Conservation (phyloP, 805 yeast species). For the Ogataea naganishii region DNA sequence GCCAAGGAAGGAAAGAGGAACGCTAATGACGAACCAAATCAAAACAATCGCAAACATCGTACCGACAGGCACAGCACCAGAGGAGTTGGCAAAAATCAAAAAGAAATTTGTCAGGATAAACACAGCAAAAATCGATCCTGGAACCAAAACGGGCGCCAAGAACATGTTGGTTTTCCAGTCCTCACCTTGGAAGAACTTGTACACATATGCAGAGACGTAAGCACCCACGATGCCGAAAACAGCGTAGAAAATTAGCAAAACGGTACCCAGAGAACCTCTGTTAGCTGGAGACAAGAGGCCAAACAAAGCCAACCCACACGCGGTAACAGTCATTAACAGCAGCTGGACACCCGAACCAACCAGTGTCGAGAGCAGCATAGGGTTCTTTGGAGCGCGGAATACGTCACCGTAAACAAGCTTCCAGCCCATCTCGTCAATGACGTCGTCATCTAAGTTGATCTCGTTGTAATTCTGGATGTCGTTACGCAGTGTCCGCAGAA, state of each 20-base stretch:
- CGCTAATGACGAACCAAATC: conserved; percentile 79
- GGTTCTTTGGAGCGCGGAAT: conserved; percentile 70
- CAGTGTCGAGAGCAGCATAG: conserved; percentile 66
- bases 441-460: conserved; percentile 76
- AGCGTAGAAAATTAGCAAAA: conserved; percentile 78
- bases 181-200: conserved; percentile 87
- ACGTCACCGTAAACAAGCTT: conserved; percentile 93
- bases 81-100: conserved; percentile 66
- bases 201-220: conserved; percentile 74
- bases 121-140: conserved; percentile 59
- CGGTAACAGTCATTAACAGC: conserved; percentile 62
- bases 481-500: conserved; percentile 69
- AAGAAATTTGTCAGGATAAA: conserved; percentile 75
- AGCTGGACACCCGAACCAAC: conserved; percentile 88
- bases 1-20: conserved; percentile 81
- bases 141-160: conserved; percentile 77
- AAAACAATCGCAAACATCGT: conserved; percentile 74
- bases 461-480: conserved; percentile 88
- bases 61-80: conserved; percentile 93
- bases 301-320: conserved; percentile 74
- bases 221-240: conserved; percentile 78
- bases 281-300: conserved; percentile 92
- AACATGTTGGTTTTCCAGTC: conserved; percentile 82
- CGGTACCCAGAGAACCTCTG: conserved; percentile 88
- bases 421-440: conserved; percentile 95